Evolutionary conservation across 2,329 filamentous ascomycete genomes (phyloP).

Genomic region (Dactylonectria estremocensis): DNA sequence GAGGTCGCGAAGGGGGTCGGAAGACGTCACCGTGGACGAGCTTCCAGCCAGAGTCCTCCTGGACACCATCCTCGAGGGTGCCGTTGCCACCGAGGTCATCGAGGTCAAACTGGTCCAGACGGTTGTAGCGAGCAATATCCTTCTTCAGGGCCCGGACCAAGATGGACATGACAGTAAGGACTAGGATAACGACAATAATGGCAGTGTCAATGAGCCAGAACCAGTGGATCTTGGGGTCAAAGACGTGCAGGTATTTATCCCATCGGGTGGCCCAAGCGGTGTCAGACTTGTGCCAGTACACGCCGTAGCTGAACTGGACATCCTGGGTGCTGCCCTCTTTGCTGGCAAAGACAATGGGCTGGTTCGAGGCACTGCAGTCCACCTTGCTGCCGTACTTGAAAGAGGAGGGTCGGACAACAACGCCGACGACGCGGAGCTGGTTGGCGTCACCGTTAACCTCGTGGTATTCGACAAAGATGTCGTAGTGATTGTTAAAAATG

Average conservation of each 20-base stretch:
- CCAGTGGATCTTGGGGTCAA: conserved; percentile 99
- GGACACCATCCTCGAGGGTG: conserved; percentile 89
- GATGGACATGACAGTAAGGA: conserved; percentile 93
- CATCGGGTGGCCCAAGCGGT: conserved; percentile 97
- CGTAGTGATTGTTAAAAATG: conserved; percentile 92
- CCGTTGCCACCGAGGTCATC: conserved; percentile 89
- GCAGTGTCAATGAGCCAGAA: conserved; percentile 98
- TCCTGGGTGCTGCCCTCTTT: conserved; percentile 65
- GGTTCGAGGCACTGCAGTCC: conserved; percentile 74
- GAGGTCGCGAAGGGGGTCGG: conserved; percentile 84
- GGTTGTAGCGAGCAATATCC: conserved; percentile 97
- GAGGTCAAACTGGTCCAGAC: conserved; percentile 89
- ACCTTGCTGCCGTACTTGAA: conserved; percentile 70
- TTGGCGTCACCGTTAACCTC: conserved; percentile 76
- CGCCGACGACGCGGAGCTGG: conserved; percentile 90
- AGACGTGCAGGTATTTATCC: conserved; percentile 99
- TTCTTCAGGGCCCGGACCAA: conserved; percentile 90
- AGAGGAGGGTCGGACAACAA: conserved; percentile 88
- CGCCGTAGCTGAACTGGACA: conserved; percentile 92
- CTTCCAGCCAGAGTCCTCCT: conserved; percentile 99
- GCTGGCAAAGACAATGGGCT: conserved; percentile 74
- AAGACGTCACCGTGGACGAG: conserved; percentile 98
- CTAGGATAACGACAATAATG: conserved; percentile 92
- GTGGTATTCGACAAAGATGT: conserved; percentile 95
- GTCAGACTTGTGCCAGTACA: conserved; percentile 86